Conservation (phyloP, 805 yeast genomes). For the Candida jianshihensis region DNA sequence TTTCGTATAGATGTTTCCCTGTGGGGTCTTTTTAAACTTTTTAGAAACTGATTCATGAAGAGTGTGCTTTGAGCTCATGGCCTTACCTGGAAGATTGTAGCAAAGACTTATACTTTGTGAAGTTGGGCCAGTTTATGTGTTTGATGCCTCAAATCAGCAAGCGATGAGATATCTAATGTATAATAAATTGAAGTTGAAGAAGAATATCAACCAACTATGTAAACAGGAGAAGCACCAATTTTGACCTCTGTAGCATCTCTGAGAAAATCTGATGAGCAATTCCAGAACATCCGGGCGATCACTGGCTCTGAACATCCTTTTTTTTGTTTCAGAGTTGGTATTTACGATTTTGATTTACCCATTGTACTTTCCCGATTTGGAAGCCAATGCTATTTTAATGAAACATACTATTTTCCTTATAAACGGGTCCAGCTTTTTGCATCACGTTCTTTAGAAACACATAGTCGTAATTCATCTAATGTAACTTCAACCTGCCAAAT, state of each 20-base stretch:
- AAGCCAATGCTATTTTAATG: slow-evolving; percentile 6
- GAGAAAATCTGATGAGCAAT: no score
- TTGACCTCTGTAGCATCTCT: no score
- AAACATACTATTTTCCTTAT: slow-evolving; percentile 1
- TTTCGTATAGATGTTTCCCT: slow-evolving; percentile 43
- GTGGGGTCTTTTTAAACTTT: slow-evolving; percentile 42
- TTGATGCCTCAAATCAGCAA: no score
- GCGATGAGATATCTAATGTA: no score
- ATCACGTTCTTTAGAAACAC: slow-evolving; percentile 9
- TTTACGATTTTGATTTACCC: neutral
- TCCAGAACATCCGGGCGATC: no score
- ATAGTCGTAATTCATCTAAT: slow-evolving; percentile 19
- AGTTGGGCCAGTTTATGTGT: no score
- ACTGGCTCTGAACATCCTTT: neutral
- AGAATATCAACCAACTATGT: no score
- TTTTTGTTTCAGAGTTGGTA: slow-evolving; percentile 5
- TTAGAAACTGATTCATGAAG: slow-evolving; percentile 37
- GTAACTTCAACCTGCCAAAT: slow-evolving; percentile 23
- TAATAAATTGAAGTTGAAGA: no score
- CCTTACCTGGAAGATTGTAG: no score
- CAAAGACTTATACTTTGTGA: no score
- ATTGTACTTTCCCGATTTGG: slow-evolving; percentile 20
- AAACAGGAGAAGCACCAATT: no score
- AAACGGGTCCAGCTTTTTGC: slow-evolving; percentile 23
- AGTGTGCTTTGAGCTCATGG: no score